phyloP scores from a whole-genome alignment of 208 protist genomes.

The Leishmania mexicana region DNA sequence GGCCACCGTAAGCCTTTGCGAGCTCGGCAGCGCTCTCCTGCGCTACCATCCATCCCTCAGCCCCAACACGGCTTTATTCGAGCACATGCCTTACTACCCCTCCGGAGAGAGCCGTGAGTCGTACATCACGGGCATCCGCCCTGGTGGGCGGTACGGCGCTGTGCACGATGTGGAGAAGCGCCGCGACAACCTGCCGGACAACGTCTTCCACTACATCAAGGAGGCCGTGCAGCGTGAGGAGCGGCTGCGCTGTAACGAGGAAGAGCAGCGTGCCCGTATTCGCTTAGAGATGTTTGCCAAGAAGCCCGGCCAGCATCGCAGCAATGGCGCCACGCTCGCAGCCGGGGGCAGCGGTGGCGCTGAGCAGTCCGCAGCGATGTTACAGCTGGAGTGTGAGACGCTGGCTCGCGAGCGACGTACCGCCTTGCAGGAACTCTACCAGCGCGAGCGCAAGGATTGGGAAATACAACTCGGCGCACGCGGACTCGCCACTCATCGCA shows the following conservation, averaged over 20 bases:
- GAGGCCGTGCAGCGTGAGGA: slow-evolving; percentile 79
- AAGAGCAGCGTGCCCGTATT: slow-evolving; percentile 57
- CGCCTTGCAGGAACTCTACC: slow-evolving; percentile 72
- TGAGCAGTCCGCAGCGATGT: slow-evolving; percentile 8
- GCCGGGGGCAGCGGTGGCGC: background rate
- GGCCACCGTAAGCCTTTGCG: background rate
- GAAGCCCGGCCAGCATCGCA: slow-evolving; percentile 5
- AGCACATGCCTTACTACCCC: slow-evolving; percentile 57
- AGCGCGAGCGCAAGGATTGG: slow-evolving; percentile 64
- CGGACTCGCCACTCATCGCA: slow-evolving; percentile 32
- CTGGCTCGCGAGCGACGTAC: slow-evolving; percentile 55
- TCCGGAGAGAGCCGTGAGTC: slow-evolving; percentile 85
- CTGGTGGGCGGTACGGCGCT: slow-evolving; percentile 57
- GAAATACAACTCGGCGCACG: slow-evolving; percentile 47
- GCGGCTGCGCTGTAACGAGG: slow-evolving; percentile 56
- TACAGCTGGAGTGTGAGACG: slow-evolving; percentile 29
- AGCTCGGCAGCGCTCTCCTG: background rate
- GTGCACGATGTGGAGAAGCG: slow-evolving; percentile 81
- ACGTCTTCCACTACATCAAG: slow-evolving; percentile 79
- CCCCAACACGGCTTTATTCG: background rate
- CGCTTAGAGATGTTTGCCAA: slow-evolving; percentile 40
- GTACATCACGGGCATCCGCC: slow-evolving; percentile 83
- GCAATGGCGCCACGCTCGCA: slow-evolving; percentile 15
- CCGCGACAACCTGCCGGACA: slow-evolving; percentile 87
- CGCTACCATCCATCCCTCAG: background rate